Evolutionary conservation across 805 yeast genomes (phyloP), one percentile per base, ranked within the genome.

Genomic region (Lipomyces anomalus): DNA sequence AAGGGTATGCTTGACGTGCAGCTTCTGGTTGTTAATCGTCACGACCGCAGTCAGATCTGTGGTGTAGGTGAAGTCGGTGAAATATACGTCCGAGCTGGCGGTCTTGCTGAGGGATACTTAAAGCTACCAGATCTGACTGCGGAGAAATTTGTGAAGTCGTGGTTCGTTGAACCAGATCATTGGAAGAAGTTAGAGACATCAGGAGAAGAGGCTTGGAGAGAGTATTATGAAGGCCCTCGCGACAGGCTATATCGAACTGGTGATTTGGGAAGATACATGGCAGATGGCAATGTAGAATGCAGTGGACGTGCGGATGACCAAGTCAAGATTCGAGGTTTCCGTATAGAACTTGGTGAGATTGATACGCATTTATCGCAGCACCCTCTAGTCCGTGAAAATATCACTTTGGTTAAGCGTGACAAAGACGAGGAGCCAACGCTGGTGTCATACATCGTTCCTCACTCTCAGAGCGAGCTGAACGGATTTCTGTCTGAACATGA

Each of bases 1-100:
- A 82, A 79, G 58, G 99, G 99, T 65, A 92, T 92, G 99, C 67
- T 75, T 48, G 89, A 92, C 61, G 99, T 92, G 34, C 98, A 92
- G 65, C 70, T 92, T 47, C 73, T 94, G 46, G 95, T 92, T 49
- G 97, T 92, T 34, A 92, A 94, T 71, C 75, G 97, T 63, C 72
- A 84, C 59, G 95, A 90, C 59, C 76, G 84, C 48, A 75, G 86
- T 17, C 94, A 87, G 67, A 79, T 92, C 5, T 92, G 98, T 72
- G 98, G 97, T 67, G 88, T 92, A 53, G 98, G 99, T 56, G 99
- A 92, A 67, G 92, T 92, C 50, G 99, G 99, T 61, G 99, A 92
- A 66, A 89, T 92, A 52, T 92, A 92, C 61, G 97, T 94, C 7
- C 80, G 99, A 62, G 99, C 98, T 33, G 98, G 87, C 47, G 99